phyloP scores from a whole-genome alignment of 805 yeast genomes.

The Candida bentonensis region DNA sequence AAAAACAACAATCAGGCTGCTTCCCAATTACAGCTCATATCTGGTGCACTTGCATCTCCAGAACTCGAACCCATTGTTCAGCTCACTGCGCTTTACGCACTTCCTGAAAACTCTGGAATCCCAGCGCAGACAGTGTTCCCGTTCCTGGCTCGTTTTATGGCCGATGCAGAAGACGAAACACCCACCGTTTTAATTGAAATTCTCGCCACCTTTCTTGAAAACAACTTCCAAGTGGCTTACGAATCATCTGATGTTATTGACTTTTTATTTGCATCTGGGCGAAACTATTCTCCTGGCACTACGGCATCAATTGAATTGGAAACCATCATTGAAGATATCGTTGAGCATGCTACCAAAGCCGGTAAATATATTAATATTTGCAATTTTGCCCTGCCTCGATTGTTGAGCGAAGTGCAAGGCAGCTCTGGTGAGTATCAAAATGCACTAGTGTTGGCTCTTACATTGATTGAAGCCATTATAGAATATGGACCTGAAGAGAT shows the following conservation, averaged over 20 bases:
- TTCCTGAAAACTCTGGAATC: not conserved
- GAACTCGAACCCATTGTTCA: not conserved
- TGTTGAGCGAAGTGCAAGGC: not conserved
- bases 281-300: not conserved
- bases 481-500: not conserved
- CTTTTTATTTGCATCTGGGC: not conserved
- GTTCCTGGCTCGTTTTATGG: not conserved
- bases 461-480: not conserved
- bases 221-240: not conserved
- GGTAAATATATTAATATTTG: not conserved
- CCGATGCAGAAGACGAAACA: slow-evolving; percentile 1
- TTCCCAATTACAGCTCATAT: not conserved
- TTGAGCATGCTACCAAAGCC: not conserved
- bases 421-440: not conserved
- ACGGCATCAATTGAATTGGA: not conserved
- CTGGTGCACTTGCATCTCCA: not conserved
- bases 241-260: not conserved
- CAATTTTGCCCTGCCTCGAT: not conserved
- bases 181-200: not conserved
- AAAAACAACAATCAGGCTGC: not conserved
- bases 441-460: not conserved
- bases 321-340: not conserved
- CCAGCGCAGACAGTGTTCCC: not conserved
- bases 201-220: not conserved
- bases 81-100: not conserved